phyloP scores from a whole-genome alignment of 345 rosid genomes.

The Citrus reticulata region DNA sequence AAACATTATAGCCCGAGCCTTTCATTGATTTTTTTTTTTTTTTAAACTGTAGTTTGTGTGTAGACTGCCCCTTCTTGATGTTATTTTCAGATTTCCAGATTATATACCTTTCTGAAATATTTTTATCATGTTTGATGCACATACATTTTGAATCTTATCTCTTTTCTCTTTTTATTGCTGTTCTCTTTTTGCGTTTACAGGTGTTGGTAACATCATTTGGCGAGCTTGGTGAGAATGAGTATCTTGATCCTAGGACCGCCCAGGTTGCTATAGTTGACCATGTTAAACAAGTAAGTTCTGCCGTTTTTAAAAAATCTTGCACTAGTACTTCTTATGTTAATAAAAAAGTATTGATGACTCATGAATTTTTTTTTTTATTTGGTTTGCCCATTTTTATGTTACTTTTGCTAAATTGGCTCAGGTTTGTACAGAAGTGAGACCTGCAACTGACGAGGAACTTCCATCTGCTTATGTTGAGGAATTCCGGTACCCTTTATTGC shows the following conservation, averaged over 20 bases:
- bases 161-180: too few relatives aligned
- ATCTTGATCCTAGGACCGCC: constrained; percentile 88
- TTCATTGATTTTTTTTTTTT: too few relatives aligned
- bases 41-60: too few relatives aligned
- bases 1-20: not conserved
- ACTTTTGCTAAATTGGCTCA: constrained; percentile 56
- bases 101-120: too few relatives aligned
- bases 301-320: not conserved
- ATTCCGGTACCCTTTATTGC: constrained; percentile 52
- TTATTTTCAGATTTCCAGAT: not conserved
- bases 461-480: constrained; percentile 84
- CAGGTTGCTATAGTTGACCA: constrained; percentile 87
- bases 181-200: constrained; percentile 31
- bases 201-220: constrained; percentile 64
- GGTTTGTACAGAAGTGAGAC: constrained; percentile 91
- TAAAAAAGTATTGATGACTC: not conserved
- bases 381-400: constrained; percentile 20
- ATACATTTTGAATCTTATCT: not conserved
- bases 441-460: constrained; percentile 90
- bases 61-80: not conserved
- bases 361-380: not conserved
- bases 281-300: constrained; percentile 74
- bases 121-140: not conserved
- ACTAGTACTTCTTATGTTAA: not conserved
- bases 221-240: constrained; percentile 63